A percentile compares a stretch with the other conserved stretches of the same genome.
Conservation (phyloP, 2,329 filamentous ascomycete species). For the Epicoccum sorghinum region DNA sequence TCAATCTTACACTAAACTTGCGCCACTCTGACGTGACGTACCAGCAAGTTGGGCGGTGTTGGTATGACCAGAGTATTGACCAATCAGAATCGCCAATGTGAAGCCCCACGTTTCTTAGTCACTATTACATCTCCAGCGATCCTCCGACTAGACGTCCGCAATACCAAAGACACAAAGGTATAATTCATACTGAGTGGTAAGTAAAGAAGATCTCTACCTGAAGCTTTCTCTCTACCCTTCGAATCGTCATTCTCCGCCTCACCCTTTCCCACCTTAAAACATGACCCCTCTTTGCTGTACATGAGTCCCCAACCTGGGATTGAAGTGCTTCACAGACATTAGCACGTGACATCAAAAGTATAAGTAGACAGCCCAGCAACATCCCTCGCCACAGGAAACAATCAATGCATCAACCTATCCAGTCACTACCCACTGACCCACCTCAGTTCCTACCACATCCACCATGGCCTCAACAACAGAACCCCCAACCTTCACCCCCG, state of each 20-base stretch:
- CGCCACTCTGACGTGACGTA: constrained; percentile 3
- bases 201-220: not conserved
- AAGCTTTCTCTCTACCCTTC: too few relatives aligned
- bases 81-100: constrained; percentile 8
- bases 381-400: not conserved
- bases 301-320: too few relatives aligned
- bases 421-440: too few relatives aligned
- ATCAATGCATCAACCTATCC: not conserved
- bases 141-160: not conserved
- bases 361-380: not conserved
- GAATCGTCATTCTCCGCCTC: too few relatives aligned
- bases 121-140: constrained; percentile 12
- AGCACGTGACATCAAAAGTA: not conserved
- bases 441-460: not conserved
- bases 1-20: too few relatives aligned
- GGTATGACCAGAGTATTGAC: not conserved
- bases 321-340: too few relatives aligned
- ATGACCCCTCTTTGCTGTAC: too few relatives aligned
- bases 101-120: constrained; percentile 14
- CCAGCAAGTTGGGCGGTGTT: not conserved
- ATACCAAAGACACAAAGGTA: not conserved
- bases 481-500: constrained; percentile 30
- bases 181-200: not conserved
- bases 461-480: constrained; percentile 32
- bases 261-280: too few relatives aligned